Percentiles rank a stretch among this genome's conserved stretches.
Conservation (phyloP, 371 early-diverging fungal genomes). For the Syncephalis plumigaleata region DNA sequence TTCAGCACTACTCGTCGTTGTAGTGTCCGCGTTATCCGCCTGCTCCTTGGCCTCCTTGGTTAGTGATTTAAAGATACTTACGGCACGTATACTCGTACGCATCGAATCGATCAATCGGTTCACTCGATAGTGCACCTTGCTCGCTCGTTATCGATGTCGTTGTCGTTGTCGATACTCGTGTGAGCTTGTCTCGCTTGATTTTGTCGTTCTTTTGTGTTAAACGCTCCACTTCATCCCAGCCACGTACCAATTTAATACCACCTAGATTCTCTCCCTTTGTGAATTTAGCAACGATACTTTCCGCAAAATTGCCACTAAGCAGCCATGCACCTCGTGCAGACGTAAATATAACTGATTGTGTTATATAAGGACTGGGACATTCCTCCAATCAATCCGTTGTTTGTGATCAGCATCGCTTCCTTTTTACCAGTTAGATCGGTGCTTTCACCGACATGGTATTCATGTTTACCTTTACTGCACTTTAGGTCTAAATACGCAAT, state of each 20-base stretch:
- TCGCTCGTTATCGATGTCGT: slow-evolving; percentile 16
- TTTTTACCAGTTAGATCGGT: no score
- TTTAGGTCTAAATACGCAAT: no score
- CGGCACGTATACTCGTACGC: slow-evolving; percentile 33
- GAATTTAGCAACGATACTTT: slow-evolving; percentile 46
- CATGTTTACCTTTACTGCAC: no score
- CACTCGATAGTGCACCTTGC: slow-evolving; percentile 5
- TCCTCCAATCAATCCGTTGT: no score
- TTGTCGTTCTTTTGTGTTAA: slow-evolving; percentile 11
- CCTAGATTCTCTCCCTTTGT: slow-evolving; percentile 40
- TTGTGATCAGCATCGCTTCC: no score
- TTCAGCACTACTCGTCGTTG: slow-evolving; percentile 4
- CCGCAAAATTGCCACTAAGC: slow-evolving; percentile 48
- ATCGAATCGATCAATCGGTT: slow-evolving; percentile 10
- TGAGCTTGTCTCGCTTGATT: background rate
- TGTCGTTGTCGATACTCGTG: slow-evolving; percentile 7
- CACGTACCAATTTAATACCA: slow-evolving; percentile 51
- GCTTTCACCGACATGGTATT: no score
- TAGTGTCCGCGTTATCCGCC: slow-evolving; percentile 5
- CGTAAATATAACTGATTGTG: slow-evolving; percentile 52
- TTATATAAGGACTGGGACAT: slow-evolving; percentile 60
- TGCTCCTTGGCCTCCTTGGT: slow-evolving; percentile 9
- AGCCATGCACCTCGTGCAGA: slow-evolving; percentile 41
- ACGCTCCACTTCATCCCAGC: slow-evolving; percentile 50
- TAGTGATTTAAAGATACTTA: slow-evolving; percentile 11